Percentiles rank a stretch among this genome's conserved stretches.
phyloP scores from a whole-genome alignment of 1,284 basidiomycete species.

The Cronartium ribicola region DNA sequence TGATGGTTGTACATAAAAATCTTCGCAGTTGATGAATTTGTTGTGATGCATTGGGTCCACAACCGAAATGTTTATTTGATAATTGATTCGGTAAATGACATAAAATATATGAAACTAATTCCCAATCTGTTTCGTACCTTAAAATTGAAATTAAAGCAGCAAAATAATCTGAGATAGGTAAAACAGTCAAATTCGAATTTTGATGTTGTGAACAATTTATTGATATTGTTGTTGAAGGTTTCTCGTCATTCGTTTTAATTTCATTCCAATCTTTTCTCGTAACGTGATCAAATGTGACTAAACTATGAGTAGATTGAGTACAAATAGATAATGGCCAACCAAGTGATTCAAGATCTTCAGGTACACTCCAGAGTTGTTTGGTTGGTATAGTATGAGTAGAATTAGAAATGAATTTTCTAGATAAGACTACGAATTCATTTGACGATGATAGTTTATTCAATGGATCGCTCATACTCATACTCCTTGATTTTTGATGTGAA shows the following conservation, averaged over 20 bases:
- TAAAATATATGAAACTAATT: conserved; percentile 84
- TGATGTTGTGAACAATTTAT: conserved; percentile 47
- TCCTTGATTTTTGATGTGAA: not conserved
- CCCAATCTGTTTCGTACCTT: conserved; percentile 79
- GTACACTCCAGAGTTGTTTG: conserved; percentile 63
- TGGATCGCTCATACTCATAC: conserved; percentile 1
- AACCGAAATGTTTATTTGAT: conserved; percentile 93
- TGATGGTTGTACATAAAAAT: conserved; percentile 66
- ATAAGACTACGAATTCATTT: not conserved
- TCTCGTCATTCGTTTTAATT: conserved; percentile 44
- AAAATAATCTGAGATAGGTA: conserved; percentile 78
- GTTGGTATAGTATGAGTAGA: not conserved
- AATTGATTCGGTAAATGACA: conserved; percentile 88
- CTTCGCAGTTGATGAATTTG: conserved; percentile 66
- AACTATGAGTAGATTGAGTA: conserved; percentile 45
- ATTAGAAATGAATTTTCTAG: not conserved
- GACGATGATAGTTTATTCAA: not conserved
- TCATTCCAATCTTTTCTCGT: conserved; percentile 48
- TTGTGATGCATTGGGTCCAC: conserved; percentile 71
- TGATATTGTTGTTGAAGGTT: conserved; percentile 36
- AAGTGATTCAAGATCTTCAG: conserved; percentile 70
- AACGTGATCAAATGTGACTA: conserved; percentile 50
- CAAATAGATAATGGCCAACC: conserved; percentile 60
- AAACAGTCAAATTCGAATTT: conserved; percentile 55
- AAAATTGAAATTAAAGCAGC: conserved; percentile 65